phyloP scores from a whole-genome alignment of 2,329 filamentous ascomycete species.

The Endocalyx cinctus region DNA sequence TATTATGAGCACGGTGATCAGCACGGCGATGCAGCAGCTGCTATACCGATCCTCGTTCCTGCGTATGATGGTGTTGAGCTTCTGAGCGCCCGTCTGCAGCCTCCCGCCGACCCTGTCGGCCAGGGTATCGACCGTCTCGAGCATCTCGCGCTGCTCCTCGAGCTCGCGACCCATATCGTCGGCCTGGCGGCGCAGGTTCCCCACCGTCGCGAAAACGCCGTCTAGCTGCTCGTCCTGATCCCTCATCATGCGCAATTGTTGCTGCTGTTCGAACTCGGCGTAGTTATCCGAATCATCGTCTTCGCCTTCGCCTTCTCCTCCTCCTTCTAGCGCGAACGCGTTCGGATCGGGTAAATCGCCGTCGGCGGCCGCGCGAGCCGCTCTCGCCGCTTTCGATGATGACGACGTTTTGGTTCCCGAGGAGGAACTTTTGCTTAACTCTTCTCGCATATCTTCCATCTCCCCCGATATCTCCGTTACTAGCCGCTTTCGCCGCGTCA shows the following conservation, averaged over 20 bases:
- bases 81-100: slow-evolving; percentile 80
- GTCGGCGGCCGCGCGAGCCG: slow-evolving; percentile 24
- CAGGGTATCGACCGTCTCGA: slow-evolving; percentile 78
- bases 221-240: slow-evolving; percentile 94
- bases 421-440: slow-evolving; percentile 65
- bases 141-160: slow-evolving; percentile 87
- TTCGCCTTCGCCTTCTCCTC: slow-evolving; percentile 22
- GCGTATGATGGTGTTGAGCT: slow-evolving; percentile 77
- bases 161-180: slow-evolving; percentile 94
- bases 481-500: slow-evolving; percentile 71
- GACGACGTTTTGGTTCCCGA: slow-evolving; percentile 31
- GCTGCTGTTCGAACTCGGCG: slow-evolving; percentile 81
- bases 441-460: slow-evolving; percentile 82
- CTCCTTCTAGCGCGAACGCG: slow-evolving; percentile 52
- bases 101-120: slow-evolving; percentile 85
- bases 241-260: slow-evolving; percentile 86
- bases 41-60: slow-evolving; percentile 85
- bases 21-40: slow-evolving; percentile 83
- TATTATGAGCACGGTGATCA: slow-evolving; percentile 85
- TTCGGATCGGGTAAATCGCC: slow-evolving; percentile 50
- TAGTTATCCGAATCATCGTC: slow-evolving; percentile 55
- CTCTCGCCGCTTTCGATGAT: neutral
- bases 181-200: slow-evolving; percentile 83
- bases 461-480: slow-evolving; percentile 88
- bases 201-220: slow-evolving; percentile 88